These are phyloP conservation scores for Ajuga reptans DNA, from an alignment of 305 asterid genomes.

Conservation along the genomic window DNA sequence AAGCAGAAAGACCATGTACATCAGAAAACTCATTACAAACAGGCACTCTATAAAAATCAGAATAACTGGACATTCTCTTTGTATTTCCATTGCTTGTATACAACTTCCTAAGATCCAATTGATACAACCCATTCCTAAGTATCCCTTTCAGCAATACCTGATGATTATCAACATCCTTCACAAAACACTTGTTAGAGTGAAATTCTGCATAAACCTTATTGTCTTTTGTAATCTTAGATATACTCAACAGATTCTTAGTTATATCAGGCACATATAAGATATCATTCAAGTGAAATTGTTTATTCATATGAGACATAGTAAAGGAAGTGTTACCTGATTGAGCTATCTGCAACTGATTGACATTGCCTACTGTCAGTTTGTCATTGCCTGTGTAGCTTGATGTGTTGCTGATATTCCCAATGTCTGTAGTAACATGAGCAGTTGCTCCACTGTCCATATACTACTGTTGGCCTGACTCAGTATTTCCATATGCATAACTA, in stretches of 20 bases:
- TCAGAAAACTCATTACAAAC: no score
- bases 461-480: no score
- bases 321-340: not conserved
- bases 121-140: not conserved
- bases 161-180: not conserved
- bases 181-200: not conserved
- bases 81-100: no score
- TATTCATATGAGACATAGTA: not conserved
- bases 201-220: not conserved
- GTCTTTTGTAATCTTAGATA: not conserved
- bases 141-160: not conserved
- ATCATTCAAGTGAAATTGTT: not conserved
- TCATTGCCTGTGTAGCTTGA: not conserved
- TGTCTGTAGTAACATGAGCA: not conserved
- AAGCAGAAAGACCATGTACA: no score
- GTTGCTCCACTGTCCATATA: not conserved
- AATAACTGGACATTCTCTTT: no score
- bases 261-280: not conserved
- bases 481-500: no score
- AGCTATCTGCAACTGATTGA: not conserved
- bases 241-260: not conserved
- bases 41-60: no score
- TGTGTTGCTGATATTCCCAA: not conserved
- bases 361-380: not conserved
- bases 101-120: not conserved